Evolutionary conservation across 1,284 basidiomycete species (phyloP).

Genomic region (Dichomitus squalens): DNA sequence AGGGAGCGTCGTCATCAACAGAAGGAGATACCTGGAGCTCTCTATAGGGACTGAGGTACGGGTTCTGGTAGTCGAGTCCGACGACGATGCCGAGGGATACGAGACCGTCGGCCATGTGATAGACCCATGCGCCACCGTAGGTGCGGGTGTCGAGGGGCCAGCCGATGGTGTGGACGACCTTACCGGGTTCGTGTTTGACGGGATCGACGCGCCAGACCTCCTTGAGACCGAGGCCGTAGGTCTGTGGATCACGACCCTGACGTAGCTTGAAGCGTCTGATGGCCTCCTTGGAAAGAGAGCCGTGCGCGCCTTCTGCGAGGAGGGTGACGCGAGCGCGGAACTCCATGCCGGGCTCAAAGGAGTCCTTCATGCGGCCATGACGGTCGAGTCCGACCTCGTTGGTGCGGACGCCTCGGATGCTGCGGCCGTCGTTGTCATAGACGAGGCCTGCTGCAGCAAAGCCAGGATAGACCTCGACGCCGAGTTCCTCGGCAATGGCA

Average conservation of each 20-base stretch:
- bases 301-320: slow-evolving; percentile 97
- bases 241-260: slow-evolving; percentile 86
- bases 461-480: slow-evolving; percentile 97
- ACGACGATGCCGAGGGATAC: slow-evolving; percentile 93
- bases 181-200: slow-evolving; percentile 79
- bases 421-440: slow-evolving; percentile 67
- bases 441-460: slow-evolving; percentile 90
- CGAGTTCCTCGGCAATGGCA: slow-evolving; percentile 85
- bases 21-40: slow-evolving; percentile 81
- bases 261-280: slow-evolving; percentile 82
- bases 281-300: slow-evolving; percentile 85
- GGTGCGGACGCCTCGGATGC: slow-evolving; percentile 85
- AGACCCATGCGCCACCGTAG: slow-evolving; percentile 94
- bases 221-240: slow-evolving; percentile 96
- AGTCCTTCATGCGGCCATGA: slow-evolving; percentile 78
- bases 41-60: slow-evolving; percentile 90
- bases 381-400: slow-evolving; percentile 95
- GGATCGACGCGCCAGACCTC: slow-evolving; percentile 95
- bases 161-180: slow-evolving; percentile 92
- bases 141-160: slow-evolving; percentile 89
- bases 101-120: slow-evolving; percentile 95
- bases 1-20: background rate
- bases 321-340: slow-evolving; percentile 94
- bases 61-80: slow-evolving; percentile 94
- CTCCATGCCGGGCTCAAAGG: slow-evolving; percentile 96